Percentiles rank a stretch among this genome's conserved stretches.
phyloP scores from a whole-genome alignment of 139 green algal species.

The Microglena sp. region DNA sequence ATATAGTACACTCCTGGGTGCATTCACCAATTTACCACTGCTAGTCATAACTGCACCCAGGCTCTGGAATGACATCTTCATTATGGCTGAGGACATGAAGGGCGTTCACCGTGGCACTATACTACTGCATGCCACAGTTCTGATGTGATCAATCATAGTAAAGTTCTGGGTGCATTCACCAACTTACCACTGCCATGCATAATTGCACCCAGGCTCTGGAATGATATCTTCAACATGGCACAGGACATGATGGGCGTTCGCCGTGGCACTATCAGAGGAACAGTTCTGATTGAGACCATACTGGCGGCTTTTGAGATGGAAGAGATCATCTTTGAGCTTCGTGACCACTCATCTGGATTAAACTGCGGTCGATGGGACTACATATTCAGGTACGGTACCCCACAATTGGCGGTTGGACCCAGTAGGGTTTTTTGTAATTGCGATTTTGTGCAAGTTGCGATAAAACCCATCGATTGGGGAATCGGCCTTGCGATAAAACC shows the following conservation, averaged over 20 bases:
- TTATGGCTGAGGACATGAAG: constrained; percentile 19
- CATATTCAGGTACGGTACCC: constrained; percentile 56
- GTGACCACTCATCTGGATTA: constrained; percentile 67
- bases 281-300: constrained; percentile 82
- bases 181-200: too few species aligned
- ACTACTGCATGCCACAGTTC: constrained; percentile 68
- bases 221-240: constrained; percentile 55
- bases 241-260: constrained; percentile 57
- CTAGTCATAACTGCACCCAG: too few species aligned
- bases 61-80: neutral
- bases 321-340: constrained; percentile 85
- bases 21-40: too few species aligned
- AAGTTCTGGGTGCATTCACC: too few species aligned
- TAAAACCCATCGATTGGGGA: too few species aligned
- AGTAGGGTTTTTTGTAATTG: too few species aligned
- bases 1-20: too few species aligned
- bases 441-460: too few species aligned
- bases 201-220: constrained; percentile 65
- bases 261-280: constrained; percentile 68
- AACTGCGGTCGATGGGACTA: constrained; percentile 91
- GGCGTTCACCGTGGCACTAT: constrained; percentile 59
- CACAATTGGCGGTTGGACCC: too few species aligned
- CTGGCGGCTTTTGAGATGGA: constrained; percentile 87
- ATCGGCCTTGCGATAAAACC: too few species aligned
- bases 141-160: too few species aligned